phyloP scores from a whole-genome alignment of 1,139 yeast genomes.

The Lodderomyces orthopsilosis region DNA sequence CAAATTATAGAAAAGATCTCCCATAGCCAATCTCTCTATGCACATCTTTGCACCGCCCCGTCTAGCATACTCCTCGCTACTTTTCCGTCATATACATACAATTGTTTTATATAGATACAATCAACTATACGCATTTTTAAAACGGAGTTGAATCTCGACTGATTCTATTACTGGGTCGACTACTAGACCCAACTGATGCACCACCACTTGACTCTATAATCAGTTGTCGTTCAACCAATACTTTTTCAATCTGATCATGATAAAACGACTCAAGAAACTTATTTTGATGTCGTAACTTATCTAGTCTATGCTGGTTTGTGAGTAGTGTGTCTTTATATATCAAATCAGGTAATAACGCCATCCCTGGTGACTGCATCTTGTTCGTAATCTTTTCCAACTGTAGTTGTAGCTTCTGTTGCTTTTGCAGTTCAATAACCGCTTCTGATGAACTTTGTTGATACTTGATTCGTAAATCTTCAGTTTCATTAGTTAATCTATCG shows the following conservation, averaged over 20 bases:
- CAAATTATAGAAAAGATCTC: too few species aligned
- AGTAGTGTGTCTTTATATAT: slow-evolving; percentile 35
- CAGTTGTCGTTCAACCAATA: slow-evolving; percentile 39
- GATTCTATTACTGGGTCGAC: slow-evolving; percentile 35
- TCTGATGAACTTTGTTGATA: slow-evolving; percentile 55
- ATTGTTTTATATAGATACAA: neutral
- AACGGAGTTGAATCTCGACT: slow-evolving; percentile 43
- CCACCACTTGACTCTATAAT: slow-evolving; percentile 25
- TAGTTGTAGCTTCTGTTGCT: slow-evolving; percentile 27
- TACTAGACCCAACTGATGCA: slow-evolving; percentile 22
- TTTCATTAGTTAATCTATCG: slow-evolving; percentile 26
- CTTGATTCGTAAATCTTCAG: slow-evolving; percentile 41
- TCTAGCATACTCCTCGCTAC: too few species aligned
- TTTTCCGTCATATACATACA: too few species aligned
- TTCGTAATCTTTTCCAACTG: slow-evolving; percentile 26
- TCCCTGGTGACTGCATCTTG: slow-evolving; percentile 45
- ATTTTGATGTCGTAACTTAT: slow-evolving; percentile 30
- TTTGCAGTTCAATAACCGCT: slow-evolving; percentile 52
- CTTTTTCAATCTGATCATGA: slow-evolving; percentile 33
- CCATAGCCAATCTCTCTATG: too few species aligned
- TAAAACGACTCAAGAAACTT: slow-evolving; percentile 28
- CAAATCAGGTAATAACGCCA: slow-evolving; percentile 38
- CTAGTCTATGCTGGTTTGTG: slow-evolving; percentile 26
- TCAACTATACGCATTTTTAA: slow-evolving; percentile 7
- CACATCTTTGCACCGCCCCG: too few species aligned